phyloP scores from a whole-genome alignment of 2,329 filamentous ascomycete genomes.

The Botryotinia narcissicola region DNA sequence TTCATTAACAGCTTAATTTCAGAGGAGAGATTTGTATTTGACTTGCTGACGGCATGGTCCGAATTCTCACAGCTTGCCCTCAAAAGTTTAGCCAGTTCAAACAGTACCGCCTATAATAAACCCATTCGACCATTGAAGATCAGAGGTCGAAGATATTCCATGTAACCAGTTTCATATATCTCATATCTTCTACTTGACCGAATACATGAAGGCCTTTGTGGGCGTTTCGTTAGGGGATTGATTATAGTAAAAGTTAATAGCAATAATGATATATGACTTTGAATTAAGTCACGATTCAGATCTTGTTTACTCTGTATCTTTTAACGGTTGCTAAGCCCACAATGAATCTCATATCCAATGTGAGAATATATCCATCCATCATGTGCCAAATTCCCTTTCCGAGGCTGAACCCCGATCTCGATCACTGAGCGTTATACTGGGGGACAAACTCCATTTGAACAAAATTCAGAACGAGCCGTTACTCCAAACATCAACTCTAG shows the following conservation, averaged over 20 bases:
- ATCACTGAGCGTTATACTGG: background rate
- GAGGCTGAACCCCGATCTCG: background rate
- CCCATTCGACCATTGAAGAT: slow-evolving; percentile 7
- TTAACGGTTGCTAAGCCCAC: no score
- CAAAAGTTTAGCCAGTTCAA: background rate
- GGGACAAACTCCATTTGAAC: background rate
- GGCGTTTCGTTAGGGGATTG: background rate
- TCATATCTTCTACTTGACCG: background rate
- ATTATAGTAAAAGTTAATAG: background rate
- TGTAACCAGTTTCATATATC: slow-evolving; percentile 3
- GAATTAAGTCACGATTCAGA: background rate
- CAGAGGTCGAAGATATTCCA: slow-evolving; percentile 13
- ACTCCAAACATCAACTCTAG: background rate
- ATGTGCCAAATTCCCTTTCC: background rate
- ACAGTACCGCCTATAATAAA: background rate
- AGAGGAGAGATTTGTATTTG: slow-evolving; percentile 17
- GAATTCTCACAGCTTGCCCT: slow-evolving; percentile 20
- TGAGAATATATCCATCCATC: background rate
- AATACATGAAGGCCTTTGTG: background rate
- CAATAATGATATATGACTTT: background rate
- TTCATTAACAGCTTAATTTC: slow-evolving; percentile 19
- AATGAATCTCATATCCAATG: background rate
- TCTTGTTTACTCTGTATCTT: background rate
- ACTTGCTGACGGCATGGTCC: slow-evolving; percentile 17
- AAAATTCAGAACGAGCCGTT: background rate